Conservation (phyloP, 2,329 filamentous ascomycete genomes). For the Raffaelea ambrosiae region DNA sequence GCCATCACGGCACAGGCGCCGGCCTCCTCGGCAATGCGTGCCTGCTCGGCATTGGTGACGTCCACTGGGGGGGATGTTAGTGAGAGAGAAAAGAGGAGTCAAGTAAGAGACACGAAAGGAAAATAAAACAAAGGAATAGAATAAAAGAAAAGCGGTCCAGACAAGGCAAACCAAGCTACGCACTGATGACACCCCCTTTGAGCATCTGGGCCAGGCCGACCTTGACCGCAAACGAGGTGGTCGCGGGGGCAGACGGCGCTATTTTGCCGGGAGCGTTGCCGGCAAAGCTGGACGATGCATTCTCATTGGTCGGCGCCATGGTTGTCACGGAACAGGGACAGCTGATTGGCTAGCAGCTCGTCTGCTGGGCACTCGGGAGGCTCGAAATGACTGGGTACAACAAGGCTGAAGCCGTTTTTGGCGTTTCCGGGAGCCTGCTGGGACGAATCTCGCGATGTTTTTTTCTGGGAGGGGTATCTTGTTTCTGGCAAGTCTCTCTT, state of each 20-base stretch:
- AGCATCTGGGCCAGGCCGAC: conserved; percentile 94
- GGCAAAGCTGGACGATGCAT: conserved; percentile 1
- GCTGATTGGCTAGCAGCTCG: conserved; percentile 2
- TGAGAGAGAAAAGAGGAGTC: too few relatives aligned
- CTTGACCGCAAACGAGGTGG: conserved; percentile 63
- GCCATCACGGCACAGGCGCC: conserved; percentile 97
- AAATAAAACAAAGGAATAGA: too few relatives aligned
- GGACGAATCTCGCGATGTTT: too few relatives aligned
- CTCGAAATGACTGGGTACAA: too few relatives aligned
- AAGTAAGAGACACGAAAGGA: too few relatives aligned
- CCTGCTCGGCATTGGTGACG: conserved; percentile 87
- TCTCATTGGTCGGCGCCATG: conserved; percentile 5
- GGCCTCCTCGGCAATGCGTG: conserved; percentile 94
- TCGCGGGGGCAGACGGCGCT: neutral
- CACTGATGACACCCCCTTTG: conserved; percentile 91
- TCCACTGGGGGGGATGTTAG: conserved; percentile 69
- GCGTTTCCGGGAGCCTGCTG: too few relatives aligned
- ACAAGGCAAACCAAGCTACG: too few relatives aligned
- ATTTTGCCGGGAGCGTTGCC: conserved; percentile 9
- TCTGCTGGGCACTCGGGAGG: too few relatives aligned
- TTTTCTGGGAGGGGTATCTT: too few relatives aligned
- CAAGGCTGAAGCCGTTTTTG: neutral
- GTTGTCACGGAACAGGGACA: neutral
- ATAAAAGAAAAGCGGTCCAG: too few relatives aligned
- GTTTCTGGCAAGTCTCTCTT: too few relatives aligned